Evolutionary conservation across 495 filamentous ascomycete genomes (phyloP).

Genomic region (Viridothelium virens): DNA sequence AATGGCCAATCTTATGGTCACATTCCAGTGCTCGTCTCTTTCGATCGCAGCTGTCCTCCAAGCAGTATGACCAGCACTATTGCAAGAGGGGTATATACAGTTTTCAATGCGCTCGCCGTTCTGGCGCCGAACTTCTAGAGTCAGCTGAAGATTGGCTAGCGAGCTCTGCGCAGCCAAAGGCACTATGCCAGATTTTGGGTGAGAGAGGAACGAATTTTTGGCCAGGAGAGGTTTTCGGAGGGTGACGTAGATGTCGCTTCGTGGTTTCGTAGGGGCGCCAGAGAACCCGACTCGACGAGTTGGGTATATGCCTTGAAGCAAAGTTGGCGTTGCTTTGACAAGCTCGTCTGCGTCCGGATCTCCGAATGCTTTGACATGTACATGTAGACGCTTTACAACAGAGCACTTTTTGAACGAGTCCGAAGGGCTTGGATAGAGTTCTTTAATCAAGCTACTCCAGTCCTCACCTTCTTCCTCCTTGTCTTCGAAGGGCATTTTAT

Average conservation of each 20-base stretch:
- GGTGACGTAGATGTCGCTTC: conserved; percentile 92
- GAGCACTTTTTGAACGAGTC: conserved; percentile 65
- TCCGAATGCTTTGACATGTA: conserved; percentile 69
- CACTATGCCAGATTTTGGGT: conserved; percentile 68
- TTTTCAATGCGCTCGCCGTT: conserved; percentile 73
- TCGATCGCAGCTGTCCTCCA: conserved; percentile 82
- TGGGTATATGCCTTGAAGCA: conserved; percentile 69
- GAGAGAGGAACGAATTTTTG: conserved; percentile 67
- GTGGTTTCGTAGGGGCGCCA: conserved; percentile 73
- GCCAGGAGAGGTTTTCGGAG: conserved; percentile 67
- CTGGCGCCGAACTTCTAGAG: conserved; percentile 72
- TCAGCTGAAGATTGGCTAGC: conserved; percentile 75
- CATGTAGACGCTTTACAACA: conserved; percentile 61
- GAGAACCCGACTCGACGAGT: conserved; percentile 92
- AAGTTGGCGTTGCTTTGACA: conserved; percentile 76
- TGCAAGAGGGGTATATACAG: conserved; percentile 81
- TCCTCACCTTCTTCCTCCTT: conserved; percentile 47
- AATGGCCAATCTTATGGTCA: conserved; percentile 78
- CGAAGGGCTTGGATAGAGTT: conserved; percentile 63
- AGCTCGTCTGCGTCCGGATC: conserved; percentile 68
- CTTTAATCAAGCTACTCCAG: conserved; percentile 68
- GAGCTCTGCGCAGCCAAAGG: conserved; percentile 53
- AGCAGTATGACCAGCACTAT: conserved; percentile 61
- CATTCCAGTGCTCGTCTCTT: conserved; percentile 72
- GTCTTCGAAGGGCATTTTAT: conserved; percentile 35